A percentile compares a stretch with the other conserved stretches of the same genome.
Evolutionary conservation across 257 asterid genomes (phyloP).

Genomic region (Solanum gandarillasii): DNA sequence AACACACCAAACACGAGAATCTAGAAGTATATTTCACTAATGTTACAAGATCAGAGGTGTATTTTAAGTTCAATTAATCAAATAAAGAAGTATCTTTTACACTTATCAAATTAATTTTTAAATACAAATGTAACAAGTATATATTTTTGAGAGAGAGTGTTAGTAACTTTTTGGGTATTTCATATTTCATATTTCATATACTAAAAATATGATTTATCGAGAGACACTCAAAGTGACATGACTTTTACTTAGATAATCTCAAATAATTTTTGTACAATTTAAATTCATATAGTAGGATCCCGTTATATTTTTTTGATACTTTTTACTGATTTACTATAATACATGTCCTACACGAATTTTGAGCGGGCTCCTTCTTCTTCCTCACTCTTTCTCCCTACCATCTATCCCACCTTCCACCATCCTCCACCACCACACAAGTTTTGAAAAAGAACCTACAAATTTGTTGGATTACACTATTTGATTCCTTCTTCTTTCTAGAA

Average conservation of each 20-base stretch:
- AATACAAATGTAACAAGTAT: neutral
- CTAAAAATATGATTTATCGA: too few species aligned
- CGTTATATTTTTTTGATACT: neutral
- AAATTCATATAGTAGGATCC: too few species aligned
- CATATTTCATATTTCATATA: neutral
- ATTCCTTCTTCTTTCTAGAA: neutral
- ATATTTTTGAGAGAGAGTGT: neutral
- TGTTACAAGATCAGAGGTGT: too few species aligned
- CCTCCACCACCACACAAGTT: neutral
- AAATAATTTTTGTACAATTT: too few species aligned
- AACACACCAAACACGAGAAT: neutral
- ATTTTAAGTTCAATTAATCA: too few species aligned
- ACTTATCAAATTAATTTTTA: neutral
- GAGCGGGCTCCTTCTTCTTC: neutral
- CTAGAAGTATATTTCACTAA: too few species aligned
- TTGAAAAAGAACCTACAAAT: neutral
- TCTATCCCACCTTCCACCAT: neutral
- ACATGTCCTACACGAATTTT: neutral
- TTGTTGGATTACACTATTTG: neutral
- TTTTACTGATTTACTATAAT: fast-evolving
- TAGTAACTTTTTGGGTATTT: neutral
- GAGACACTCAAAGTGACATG: neutral
- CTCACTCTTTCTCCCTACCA: neutral
- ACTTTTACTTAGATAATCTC: neutral
- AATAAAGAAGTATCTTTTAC: neutral